These are phyloP conservation scores for Neonectria magnoliae DNA, from an alignment of 2,329 filamentous ascomycete genomes.

Conservation along the genomic window DNA sequence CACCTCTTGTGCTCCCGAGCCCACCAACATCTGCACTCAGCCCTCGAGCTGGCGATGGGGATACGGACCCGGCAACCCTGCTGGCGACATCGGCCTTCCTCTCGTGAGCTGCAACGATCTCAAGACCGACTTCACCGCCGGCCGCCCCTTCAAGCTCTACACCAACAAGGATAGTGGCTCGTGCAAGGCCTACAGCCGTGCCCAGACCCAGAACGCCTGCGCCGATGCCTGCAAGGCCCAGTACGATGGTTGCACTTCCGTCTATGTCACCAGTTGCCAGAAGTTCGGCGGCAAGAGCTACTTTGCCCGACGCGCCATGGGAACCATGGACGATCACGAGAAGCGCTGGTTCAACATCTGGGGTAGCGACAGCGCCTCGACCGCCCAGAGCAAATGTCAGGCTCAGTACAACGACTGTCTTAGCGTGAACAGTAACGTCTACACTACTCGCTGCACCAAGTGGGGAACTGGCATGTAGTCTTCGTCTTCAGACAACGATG, in stretches of 20 bases:
- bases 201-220: conserved; percentile 54
- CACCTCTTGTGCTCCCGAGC: conserved; percentile 54
- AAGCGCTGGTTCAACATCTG: conserved; percentile 42
- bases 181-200: conserved; percentile 57
- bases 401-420: conserved; percentile 62
- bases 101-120: conserved; percentile 66
- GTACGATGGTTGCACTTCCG: conserved; percentile 57
- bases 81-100: conserved; percentile 63
- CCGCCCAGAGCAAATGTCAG: conserved; percentile 55
- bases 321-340: conserved; percentile 30
- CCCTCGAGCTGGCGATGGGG: conserved; percentile 67
- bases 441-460: conserved; percentile 52
- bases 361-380: conserved; percentile 46
- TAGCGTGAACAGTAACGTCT: conserved; percentile 52
- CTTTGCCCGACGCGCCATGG: conserved; percentile 40
- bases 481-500: neutral
- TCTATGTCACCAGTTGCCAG: conserved; percentile 62
- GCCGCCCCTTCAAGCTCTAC: conserved; percentile 64
- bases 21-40: conserved; percentile 64
- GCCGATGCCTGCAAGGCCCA: conserved; percentile 64
- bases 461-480: conserved; percentile 45
- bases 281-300: conserved; percentile 41
- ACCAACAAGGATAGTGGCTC: conserved; percentile 52
- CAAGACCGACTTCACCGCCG: conserved; percentile 49
- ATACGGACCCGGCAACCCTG: conserved; percentile 72